Base-by-base conservation (phyloP, 257 asterid genomes). In the Hygrophila difformis region DNA sequence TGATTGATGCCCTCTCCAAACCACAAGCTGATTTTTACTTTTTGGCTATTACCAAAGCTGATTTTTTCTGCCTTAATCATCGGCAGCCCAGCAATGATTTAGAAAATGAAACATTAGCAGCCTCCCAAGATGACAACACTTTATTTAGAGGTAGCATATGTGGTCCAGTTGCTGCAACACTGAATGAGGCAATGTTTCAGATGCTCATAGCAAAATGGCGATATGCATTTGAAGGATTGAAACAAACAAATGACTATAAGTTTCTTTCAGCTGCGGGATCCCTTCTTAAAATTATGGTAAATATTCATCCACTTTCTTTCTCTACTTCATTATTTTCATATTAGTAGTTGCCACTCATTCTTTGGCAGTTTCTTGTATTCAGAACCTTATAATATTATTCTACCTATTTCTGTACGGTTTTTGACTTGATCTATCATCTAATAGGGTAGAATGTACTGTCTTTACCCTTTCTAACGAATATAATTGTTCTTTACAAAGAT, bases 251-350 rank as follows among this genome's bases (percentile, higher is more conserved):
- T 35, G 88, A 91, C 71, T 73, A 76, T 42, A 80, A 77, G 65
- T 69, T 78, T 72, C 84, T 91, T 59, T 82, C 96, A 55, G 92
- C 89, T 22, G 86, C 96, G 36, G 96, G 96, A 64, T 87, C 95
- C 46, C 83, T 91, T 37, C 56, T 80, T 57, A 91, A 79, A 82
- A 62, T 61, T 60, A 80, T 91, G 98, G 98, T 86, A 91, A 51
- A 56, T 66, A 31, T 58, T 35, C 60, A 28, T 60, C 57, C 22
- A 19, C 35, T 28, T 46, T 62, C 49, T 21, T n/a, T 23, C 24
- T 18, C 44, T 43, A 54, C 39, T 33, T 48, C n/a, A n/a, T 33
- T 55, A 34, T 47, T 48, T 55, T 43, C 47, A 37, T 33, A 41
- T 18, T 49, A 39, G 31, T 21, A 34, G 46, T 57, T 26, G 4